These are phyloP conservation scores for Apiotrichum montevideense DNA, from an alignment of 1,284 basidiomycete genomes.

Conservation along the genomic window DNA sequence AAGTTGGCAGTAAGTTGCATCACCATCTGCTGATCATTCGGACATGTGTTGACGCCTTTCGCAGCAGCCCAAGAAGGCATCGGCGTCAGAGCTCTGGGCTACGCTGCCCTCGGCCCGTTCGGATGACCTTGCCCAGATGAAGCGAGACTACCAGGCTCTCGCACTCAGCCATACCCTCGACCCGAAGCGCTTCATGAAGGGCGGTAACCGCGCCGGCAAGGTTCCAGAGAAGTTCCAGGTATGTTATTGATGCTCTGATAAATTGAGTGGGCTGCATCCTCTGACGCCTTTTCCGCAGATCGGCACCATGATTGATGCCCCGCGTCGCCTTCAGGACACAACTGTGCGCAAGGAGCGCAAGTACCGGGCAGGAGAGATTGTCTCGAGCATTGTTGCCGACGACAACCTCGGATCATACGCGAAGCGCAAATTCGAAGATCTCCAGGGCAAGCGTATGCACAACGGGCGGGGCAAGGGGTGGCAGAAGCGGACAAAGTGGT, in stretches of 20 bases:
- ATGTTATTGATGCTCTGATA: conserved; percentile 2
- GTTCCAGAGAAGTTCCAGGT: conserved; percentile 87
- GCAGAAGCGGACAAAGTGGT: conserved; percentile 55
- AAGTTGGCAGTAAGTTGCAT: conserved; percentile 33
- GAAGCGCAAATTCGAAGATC: conserved; percentile 85
- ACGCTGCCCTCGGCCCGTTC: conserved; percentile 79
- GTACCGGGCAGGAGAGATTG: conserved; percentile 72
- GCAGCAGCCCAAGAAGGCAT: conserved; percentile 57
- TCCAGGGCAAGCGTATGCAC: conserved; percentile 65
- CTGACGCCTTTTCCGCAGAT: conserved; percentile 53
- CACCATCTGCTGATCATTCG: no score
- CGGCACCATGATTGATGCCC: conserved; percentile 74
- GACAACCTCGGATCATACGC: conserved; percentile 79
- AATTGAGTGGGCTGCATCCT: background rate
- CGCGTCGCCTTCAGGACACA: conserved; percentile 66
- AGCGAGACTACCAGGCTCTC: conserved; percentile 88
- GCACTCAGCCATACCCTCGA: conserved; percentile 87
- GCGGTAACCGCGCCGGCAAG: conserved; percentile 63
- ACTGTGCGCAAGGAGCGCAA: conserved; percentile 71
- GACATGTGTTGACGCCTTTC: no score
- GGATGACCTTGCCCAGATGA: conserved; percentile 71
- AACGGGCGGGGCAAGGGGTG: conserved; percentile 68
- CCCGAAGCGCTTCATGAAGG: conserved; percentile 93
- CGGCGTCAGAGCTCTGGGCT: conserved; percentile 81
- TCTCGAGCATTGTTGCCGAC: conserved; percentile 84